Evolutionary conservation across 1,139 yeast species (phyloP).

Genomic region (Debaryomycetaceae sp.): DNA sequence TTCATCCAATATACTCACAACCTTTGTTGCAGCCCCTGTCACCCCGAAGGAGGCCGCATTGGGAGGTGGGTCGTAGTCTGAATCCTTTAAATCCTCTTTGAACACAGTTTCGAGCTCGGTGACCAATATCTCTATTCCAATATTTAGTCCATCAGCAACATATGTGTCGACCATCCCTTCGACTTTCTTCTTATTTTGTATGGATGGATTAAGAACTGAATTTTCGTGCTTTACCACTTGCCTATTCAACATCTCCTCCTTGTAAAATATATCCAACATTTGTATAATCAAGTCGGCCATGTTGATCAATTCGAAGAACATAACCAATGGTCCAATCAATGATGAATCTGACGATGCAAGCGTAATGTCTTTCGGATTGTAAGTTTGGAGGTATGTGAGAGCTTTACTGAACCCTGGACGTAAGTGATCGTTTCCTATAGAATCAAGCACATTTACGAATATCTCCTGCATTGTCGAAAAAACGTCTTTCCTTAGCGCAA

Average conservation of each 20-base stretch:
- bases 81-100: constrained; percentile 20
- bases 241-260: constrained; percentile 69
- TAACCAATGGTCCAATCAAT: constrained; percentile 75
- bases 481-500: constrained; percentile 28
- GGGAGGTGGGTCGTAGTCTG: constrained; percentile 32
- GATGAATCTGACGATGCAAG: constrained; percentile 18
- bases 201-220: constrained; percentile 76
- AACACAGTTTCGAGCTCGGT: constrained; percentile 58
- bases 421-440: constrained; percentile 70
- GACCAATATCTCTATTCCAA: constrained; percentile 84
- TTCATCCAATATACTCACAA: constrained; percentile 60
- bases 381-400: constrained; percentile 60
- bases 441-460: constrained; percentile 62
- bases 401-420: constrained; percentile 84
- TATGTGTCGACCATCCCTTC: constrained; percentile 80
- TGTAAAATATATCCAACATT: constrained; percentile 87
- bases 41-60: constrained; percentile 43
- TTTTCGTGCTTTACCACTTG: constrained; percentile 63
- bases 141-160: constrained; percentile 89
- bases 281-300: constrained; percentile 91
- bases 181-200: constrained; percentile 74
- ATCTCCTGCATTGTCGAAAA: constrained; percentile 47
- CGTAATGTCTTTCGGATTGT: constrained; percentile 56
- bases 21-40: constrained; percentile 65
- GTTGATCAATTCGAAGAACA: constrained; percentile 86